A percentile compares a stretch with the other conserved stretches of the same genome.
phyloP scores from a whole-genome alignment of 305 asterid species.

The Fraxinus platypoda region DNA sequence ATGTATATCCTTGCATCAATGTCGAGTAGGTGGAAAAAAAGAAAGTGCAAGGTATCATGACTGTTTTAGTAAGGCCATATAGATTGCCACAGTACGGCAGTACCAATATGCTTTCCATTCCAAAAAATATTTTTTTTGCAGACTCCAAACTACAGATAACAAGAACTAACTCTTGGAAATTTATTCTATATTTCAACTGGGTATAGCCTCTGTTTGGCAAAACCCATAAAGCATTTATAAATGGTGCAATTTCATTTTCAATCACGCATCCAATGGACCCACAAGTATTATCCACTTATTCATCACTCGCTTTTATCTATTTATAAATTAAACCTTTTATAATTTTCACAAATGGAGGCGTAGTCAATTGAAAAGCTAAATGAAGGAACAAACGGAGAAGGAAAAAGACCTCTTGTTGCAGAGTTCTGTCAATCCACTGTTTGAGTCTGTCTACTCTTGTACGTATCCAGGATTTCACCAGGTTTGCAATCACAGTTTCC shows the following conservation, averaged over 20 bases:
- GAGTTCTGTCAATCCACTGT: conserved; percentile 82
- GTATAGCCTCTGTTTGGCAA: not conserved
- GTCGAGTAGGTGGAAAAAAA: not conserved
- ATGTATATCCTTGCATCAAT: not conserved
- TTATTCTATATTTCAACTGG: conserved; percentile 3
- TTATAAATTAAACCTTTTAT: too few species aligned
- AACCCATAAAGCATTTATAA: too few species aligned
- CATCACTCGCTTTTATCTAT: too few species aligned
- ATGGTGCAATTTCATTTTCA: too few species aligned
- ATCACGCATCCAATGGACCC: too few species aligned
- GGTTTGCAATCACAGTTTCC: conserved; percentile 61
- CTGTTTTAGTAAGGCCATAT: not conserved
- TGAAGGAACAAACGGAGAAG: conserved; percentile 3
- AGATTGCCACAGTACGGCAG: not conserved
- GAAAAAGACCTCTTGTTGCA: conserved; percentile 71
- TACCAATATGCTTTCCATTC: not conserved
- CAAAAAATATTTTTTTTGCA: not conserved
- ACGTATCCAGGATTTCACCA: conserved; percentile 79
- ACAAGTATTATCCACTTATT: too few species aligned
- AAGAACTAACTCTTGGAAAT: not conserved
- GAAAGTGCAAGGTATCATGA: not conserved
- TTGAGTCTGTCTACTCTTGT: conserved; percentile 68
- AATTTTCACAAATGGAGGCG: too few species aligned
- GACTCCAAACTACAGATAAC: not conserved
- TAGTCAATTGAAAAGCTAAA: conserved; percentile 11